A percentile compares a stretch with the other conserved stretches of the same genome.
Conservation (phyloP, 805 yeast genomes). For the Wickerhamiella azyma region DNA sequence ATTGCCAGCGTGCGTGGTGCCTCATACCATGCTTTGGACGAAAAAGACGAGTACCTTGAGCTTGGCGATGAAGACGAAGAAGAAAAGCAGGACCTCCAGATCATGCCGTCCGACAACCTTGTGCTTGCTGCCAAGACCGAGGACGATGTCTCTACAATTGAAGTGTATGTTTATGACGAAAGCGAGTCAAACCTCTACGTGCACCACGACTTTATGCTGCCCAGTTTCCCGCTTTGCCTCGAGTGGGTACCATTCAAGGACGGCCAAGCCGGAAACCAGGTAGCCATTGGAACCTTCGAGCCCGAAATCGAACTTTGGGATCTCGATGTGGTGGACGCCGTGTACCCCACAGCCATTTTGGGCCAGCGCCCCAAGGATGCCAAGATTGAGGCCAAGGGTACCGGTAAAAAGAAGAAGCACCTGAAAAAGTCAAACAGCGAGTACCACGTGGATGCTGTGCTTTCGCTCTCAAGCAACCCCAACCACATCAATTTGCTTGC, state of each 20-base stretch:
- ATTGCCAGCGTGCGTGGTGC: conserved; percentile 32
- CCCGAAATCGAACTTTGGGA: conserved; percentile 98
- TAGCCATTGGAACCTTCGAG: conserved; percentile 93
- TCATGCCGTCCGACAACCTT: conserved; percentile 81
- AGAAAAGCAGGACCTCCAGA: conserved; percentile 72
- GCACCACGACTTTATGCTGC: conserved; percentile 94
- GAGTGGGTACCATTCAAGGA: conserved; percentile 76
- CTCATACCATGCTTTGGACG: conserved; percentile 30
- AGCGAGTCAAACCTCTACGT: conserved; percentile 57
- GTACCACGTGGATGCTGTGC: conserved; percentile 88
- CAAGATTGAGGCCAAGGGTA: conserved; percentile 16
- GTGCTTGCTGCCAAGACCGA: conserved; percentile 88
- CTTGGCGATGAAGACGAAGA: conserved; percentile 41
- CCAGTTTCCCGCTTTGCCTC: conserved; percentile 90
- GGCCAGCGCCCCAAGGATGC: conserved; percentile 54
- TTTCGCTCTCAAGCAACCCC: conserved; percentile 72
- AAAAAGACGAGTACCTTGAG: conserved; percentile 47
- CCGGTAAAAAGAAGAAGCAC: conserved; percentile 35
- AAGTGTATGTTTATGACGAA: conserved; percentile 81
- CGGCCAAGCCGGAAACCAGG: conserved; percentile 63
- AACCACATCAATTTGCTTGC: conserved; percentile 74
- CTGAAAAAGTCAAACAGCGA: conserved; percentile 43
- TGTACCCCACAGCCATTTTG: conserved; percentile 84
- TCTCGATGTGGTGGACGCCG: conserved; percentile 79
- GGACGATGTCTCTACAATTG: conserved; percentile 84